Evolutionary conservation across 2,329 filamentous ascomycete genomes (phyloP).

Genomic region (Cordyceps javanica): DNA sequence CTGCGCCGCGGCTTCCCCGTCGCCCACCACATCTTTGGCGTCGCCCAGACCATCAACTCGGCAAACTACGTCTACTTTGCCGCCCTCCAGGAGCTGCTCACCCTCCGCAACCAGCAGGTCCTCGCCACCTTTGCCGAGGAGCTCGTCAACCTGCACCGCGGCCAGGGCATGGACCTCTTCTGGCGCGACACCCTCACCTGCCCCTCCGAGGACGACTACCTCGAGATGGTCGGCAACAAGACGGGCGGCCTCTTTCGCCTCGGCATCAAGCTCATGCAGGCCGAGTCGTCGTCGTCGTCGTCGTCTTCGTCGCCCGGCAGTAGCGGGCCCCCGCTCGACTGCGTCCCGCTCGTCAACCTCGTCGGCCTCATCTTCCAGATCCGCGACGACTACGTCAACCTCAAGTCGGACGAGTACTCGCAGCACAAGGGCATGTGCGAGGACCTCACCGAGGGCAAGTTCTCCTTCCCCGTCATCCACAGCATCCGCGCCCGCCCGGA

Average conservation of each 20-base stretch:
- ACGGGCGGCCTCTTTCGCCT: slow-evolving; percentile 82
- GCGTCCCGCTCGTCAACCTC: slow-evolving; percentile 76
- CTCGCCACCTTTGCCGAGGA: slow-evolving; percentile 75
- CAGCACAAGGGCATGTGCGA: slow-evolving; percentile 91
- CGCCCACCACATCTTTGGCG: slow-evolving; percentile 77
- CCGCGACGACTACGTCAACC: slow-evolving; percentile 89
- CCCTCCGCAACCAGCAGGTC: slow-evolving; percentile 60
- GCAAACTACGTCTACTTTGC: slow-evolving; percentile 87
- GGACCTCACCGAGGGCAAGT: slow-evolving; percentile 94
- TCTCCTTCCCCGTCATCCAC: slow-evolving; percentile 93
- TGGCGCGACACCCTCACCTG: slow-evolving; percentile 83
- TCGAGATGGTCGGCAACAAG: slow-evolving; percentile 93
- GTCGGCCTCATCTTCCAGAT: slow-evolving; percentile 87
- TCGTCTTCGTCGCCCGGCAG: no score
- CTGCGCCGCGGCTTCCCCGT: slow-evolving; percentile 75
- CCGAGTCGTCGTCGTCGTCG: slow-evolving; percentile 54
- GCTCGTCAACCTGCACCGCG: slow-evolving; percentile 75
- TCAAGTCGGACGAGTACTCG: slow-evolving; percentile 67
- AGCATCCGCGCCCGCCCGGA: slow-evolving; percentile 71
- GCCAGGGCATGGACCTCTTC: slow-evolving; percentile 87
- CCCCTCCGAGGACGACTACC: slow-evolving; percentile 80
- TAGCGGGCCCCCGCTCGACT: slow-evolving; percentile 52
- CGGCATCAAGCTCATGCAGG: slow-evolving; percentile 83
- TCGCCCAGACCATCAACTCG: slow-evolving; percentile 83
- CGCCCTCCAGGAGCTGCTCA: slow-evolving; percentile 68